These are phyloP conservation scores for Madurella fahalii DNA, from an alignment of 2,329 filamentous ascomycete species.

Conservation along the genomic window DNA sequence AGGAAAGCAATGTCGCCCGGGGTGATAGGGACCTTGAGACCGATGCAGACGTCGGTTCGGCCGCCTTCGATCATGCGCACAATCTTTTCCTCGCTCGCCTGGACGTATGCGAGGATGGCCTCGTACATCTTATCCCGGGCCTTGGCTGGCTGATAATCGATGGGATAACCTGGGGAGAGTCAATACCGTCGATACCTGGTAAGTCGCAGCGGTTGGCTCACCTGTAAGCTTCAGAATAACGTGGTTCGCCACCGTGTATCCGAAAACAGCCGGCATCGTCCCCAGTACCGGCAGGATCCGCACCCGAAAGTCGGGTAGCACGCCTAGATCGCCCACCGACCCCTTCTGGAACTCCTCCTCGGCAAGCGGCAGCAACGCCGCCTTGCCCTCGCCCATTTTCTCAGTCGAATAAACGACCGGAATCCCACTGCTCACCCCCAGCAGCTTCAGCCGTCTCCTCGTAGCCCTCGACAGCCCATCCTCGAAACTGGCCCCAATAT, in stretches of 20 bases:
- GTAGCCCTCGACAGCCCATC: constrained; percentile 86
- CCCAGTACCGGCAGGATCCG: constrained; percentile 93
- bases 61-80: constrained; percentile 49
- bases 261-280: constrained; percentile 96
- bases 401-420: constrained; percentile 92
- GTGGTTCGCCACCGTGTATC: constrained; percentile 86
- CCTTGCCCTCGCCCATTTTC: constrained; percentile 85
- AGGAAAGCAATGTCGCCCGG: constrained; percentile 81
- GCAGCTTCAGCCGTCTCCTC: constrained; percentile 68
- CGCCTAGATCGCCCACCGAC: constrained; percentile 77
- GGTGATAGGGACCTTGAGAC: constrained; percentile 75
- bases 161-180: constrained; percentile 64
- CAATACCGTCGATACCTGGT: neutral
- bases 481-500: constrained; percentile 83
- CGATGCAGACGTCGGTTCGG: constrained; percentile 52
- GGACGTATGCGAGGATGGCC: constrained; percentile 68
- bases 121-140: constrained; percentile 90
- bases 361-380: constrained; percentile 76
- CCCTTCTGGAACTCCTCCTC: constrained; percentile 89
- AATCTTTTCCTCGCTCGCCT: constrained; percentile 74
- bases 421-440: constrained; percentile 79
- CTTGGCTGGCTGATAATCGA: constrained; percentile 78
- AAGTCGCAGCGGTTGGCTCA: constrained; percentile 20
- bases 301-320: constrained; percentile 87
- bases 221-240: constrained; percentile 73